Evolutionary conservation across 1,284 basidiomycete genomes (phyloP).

Genomic region (Moesziomyces aphidis): DNA sequence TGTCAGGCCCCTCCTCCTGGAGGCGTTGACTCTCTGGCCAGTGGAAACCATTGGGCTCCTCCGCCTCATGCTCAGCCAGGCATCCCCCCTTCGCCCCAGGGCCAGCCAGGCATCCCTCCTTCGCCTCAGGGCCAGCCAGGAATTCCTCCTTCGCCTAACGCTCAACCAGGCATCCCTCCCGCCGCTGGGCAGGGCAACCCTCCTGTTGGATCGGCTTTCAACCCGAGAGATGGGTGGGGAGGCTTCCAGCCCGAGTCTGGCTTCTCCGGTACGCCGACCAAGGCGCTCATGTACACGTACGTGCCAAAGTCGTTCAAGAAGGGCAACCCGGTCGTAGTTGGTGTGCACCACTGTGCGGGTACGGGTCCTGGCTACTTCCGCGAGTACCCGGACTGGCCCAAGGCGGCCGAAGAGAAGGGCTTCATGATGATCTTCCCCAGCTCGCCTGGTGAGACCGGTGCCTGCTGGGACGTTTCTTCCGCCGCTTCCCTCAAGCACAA

Average conservation of each 20-base stretch:
- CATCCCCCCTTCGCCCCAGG: too few relatives aligned
- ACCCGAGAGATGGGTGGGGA: not conserved
- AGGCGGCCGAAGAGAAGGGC: conserved; percentile 23
- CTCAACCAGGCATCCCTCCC: too few relatives aligned
- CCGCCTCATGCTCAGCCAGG: not conserved
- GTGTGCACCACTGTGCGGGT: conserved; percentile 31
- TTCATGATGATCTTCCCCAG: conserved; percentile 25
- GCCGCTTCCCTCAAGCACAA: conserved; percentile 18
- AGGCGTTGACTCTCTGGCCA: too few relatives aligned
- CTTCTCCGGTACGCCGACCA: conserved; percentile 17
- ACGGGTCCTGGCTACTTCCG: conserved; percentile 14
- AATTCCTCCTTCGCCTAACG: not conserved
- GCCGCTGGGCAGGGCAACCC: not conserved
- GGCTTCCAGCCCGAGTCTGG: conserved; percentile 12
- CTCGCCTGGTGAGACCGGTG: conserved; percentile 8
- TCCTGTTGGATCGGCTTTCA: not conserved
- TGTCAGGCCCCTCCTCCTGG: too few relatives aligned
- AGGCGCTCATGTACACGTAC: conserved; percentile 26
- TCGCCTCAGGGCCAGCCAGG: not conserved
- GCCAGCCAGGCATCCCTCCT: not conserved
- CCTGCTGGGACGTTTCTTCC: conserved; percentile 26
- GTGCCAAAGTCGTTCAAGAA: conserved; percentile 33
- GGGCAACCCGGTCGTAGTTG: conserved; percentile 25
- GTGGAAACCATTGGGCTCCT: not conserved
- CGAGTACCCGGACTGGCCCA: conserved; percentile 20